Evolutionary conservation across 345 rosid species (phyloP).

Genomic region (Brassica cretica): DNA sequence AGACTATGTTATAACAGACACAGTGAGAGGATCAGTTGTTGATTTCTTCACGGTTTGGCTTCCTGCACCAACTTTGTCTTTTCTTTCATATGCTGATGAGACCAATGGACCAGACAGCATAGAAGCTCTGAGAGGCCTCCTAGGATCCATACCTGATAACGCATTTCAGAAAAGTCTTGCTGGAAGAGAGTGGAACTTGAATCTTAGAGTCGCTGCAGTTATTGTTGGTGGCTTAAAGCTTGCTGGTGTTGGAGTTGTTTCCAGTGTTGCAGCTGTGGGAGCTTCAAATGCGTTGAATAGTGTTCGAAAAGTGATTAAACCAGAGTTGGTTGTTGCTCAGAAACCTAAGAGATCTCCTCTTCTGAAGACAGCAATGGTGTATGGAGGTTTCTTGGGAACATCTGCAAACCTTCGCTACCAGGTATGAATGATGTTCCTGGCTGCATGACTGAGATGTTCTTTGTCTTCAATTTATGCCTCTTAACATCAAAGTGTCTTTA

Average conservation of each 20-base stretch:
- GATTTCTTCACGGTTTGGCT: constrained; percentile 97
- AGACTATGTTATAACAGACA: constrained; percentile 91
- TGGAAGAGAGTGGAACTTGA: constrained; percentile 78
- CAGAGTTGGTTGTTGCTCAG: constrained; percentile 48
- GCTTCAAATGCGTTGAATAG: constrained; percentile 64
- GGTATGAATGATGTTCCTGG: constrained; percentile 48
- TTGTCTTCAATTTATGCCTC: constrained; percentile 9
- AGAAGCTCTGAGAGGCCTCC: constrained; percentile 67
- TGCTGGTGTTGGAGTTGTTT: constrained; percentile 79
- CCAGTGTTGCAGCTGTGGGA: constrained; percentile 86
- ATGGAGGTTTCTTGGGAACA: constrained; percentile 77
- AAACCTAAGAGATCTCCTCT: constrained; percentile 78
- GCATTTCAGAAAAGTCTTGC: constrained; percentile 91
- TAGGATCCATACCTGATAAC: constrained; percentile 89
- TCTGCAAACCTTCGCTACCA: constrained; percentile 95
- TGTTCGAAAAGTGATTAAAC: constrained; percentile 57
- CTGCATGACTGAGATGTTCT: neutral
- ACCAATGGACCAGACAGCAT: constrained; percentile 51
- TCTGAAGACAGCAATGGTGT: constrained; percentile 76
- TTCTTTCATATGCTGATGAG: constrained; percentile 70
- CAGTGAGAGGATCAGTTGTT: constrained; percentile 77
- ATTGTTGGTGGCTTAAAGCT: constrained; percentile 86
- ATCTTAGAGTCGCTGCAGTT: constrained; percentile 84
- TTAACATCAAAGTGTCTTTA: constrained; percentile 23
- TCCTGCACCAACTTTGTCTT: constrained; percentile 92